Evolutionary conservation across 176 grass and related monocot species (phyloP), one percentile per base, ranked within the genome.

Genomic region (Hyparrhenia diplandra): DNA sequence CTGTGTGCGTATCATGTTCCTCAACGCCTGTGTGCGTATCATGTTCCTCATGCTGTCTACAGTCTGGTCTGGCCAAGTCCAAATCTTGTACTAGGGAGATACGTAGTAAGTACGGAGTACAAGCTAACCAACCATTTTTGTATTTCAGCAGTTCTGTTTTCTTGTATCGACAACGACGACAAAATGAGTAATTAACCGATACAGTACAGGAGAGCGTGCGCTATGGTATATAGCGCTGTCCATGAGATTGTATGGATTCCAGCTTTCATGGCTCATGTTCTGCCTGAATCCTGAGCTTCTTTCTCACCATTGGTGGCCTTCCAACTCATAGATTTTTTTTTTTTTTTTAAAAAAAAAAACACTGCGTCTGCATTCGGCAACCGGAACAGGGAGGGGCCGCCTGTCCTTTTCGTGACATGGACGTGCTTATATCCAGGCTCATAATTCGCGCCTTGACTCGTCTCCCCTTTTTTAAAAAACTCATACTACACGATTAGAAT

Each of bases 391-490:
- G n/a, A n/a, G 63, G 82, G 54, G 13, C 37, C 3, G 21, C 34
- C 17, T 60, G 83, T 85, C 83, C 43, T 78, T 89, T 30, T 89
- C 88, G 37, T 82, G 40, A 41, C 43, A 68, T n/a, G 28, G 67
- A 82, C 72, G 29, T 85, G 87, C 73, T 37, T 85, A 85, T 71
- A 89, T 89, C 45, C 64, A 0, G 77, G 43, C 64, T 72, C 72
- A 81, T 89, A 72, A 89, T 89, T 85, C 45, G 71, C 71, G 14
- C 39, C 70, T 85, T 85, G 77, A 85, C 67, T 1, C 4, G 20
- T 1, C 4, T 18, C 74, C 46, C 45, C 14, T 42, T 64, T 81
- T 82, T 43, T 14, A 7, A 20, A 40, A 23, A 76, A 82, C 77
- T 60, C 43, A 58, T 82, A 64, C n/a, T n/a, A n/a, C n/a, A 10